Base-by-base conservation (phyloP, 495 filamentous ascomycete genomes). In the Extremus antarcticus region DNA sequence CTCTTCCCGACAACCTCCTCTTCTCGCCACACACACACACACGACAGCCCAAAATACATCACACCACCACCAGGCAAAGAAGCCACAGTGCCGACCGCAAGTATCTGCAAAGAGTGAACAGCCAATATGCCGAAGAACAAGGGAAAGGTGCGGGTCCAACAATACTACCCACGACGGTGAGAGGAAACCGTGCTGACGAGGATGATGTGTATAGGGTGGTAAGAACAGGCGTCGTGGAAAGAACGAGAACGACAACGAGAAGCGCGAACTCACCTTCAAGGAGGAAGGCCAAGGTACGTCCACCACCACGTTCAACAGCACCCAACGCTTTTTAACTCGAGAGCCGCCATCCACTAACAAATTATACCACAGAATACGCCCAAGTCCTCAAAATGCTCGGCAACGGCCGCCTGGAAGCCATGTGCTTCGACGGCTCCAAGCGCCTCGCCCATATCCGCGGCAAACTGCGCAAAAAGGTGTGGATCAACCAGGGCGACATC, bases 221-320 rank as follows among this genome's bases (percentile, higher is more conserved):
- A 98, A 97, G 80, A 98, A 98, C 74, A 77, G 92, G 70, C 82
- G 92, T 76, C 85, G 92, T 74, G 92, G 92, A 73, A 98, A 97
- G 88, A 98, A 98, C 80, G 92, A 98, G 78, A 97, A 96, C 78
- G 90, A 94, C 78, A 95, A 95, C 67, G 91, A 96, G 78, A 96
- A 96, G 82, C 92, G 92, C 68, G 92, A 98, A 73, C 80, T 98
- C 51, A 87, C 87, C 57, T 98, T 97, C 83, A 96, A 96, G 73
- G 92, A 97, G 71, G 92, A 97, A 64, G 92, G 92, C 59, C 92
- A 98, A 79, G 83, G 84, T 86, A 71, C 55, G 70, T 65, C 51
- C 10, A 13, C 7, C 29, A 13, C 29, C n/a, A n/a, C n/a, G n/a
- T n/a, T n/a, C n/a, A n/a, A n/a, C n/a, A n/a, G n/a, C n/a, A n/a